Evolutionary conservation across 2,329 filamentous ascomycete genomes (phyloP).

Genomic region (Aspergillus brasiliensis): DNA sequence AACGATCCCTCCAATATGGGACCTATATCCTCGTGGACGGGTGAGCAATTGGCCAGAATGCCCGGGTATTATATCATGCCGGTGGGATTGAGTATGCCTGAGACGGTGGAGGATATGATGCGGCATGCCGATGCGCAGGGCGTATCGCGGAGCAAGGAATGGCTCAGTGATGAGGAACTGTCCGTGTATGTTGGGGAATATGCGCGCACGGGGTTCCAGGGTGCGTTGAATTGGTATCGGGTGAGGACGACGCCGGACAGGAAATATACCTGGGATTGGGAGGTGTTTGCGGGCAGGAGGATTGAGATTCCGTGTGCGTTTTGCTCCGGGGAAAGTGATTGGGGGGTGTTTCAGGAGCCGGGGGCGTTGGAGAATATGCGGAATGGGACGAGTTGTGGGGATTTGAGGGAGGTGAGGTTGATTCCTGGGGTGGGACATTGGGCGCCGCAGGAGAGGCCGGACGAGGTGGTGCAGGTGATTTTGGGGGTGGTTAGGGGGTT

Average conservation of each 20-base stretch:
- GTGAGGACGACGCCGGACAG: conserved; percentile 55
- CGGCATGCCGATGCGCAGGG: conserved; percentile 45
- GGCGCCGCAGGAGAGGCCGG: conserved; percentile 68
- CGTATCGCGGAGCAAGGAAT: conserved; percentile 45
- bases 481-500: conserved; percentile 42
- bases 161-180: conserved; percentile 63
- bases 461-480: conserved; percentile 54
- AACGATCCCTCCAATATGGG: conserved; percentile 49
- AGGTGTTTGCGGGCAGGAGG: conserved; percentile 61
- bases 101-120: conserved; percentile 60
- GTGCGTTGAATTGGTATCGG: conserved; percentile 68
- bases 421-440: conserved; percentile 68
- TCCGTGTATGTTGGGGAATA: conserved; percentile 57
- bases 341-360: conserved; percentile 69
- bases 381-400: conserved; percentile 49
- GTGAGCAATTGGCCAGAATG: conserved; percentile 59
- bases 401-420: conserved; percentile 56
- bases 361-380: conserved; percentile 62
- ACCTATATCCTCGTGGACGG: conserved; percentile 59
- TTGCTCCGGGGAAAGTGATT: conserved; percentile 64
- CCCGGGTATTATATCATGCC: conserved; percentile 72
- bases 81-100: conserved; percentile 59
- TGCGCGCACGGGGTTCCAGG: conserved; percentile 64
- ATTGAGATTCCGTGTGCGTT: conserved; percentile 64
- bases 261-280: conserved; percentile 52